Evolutionary conservation across 345 rosid species (phyloP).

Genomic region (Acer yangbiense): DNA sequence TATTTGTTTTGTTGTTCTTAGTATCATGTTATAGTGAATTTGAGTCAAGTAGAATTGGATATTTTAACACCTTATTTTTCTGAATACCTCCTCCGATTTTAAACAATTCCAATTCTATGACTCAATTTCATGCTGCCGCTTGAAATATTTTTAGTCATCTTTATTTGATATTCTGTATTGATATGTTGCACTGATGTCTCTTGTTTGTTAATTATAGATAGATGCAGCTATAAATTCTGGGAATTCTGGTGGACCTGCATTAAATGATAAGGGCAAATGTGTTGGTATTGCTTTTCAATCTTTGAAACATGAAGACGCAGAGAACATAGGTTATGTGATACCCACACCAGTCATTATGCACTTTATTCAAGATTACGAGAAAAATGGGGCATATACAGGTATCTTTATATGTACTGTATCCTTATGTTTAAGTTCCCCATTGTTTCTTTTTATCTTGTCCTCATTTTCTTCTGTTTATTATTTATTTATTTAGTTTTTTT

Average conservation of each 20-base stretch:
- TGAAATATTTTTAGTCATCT: background rate
- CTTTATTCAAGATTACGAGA: conserved; percentile 86
- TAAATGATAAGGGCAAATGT: conserved; percentile 84
- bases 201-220: conserved; percentile 48
- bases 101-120: background rate
- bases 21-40: background rate
- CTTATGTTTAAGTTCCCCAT: background rate
- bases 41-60: background rate
- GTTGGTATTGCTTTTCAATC: conserved; percentile 99
- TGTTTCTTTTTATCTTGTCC: background rate
- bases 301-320: conserved; percentile 88
- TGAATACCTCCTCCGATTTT: background rate
- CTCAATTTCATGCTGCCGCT: background rate
- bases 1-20: background rate
- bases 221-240: conserved; percentile 99
- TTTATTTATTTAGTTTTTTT: background rate
- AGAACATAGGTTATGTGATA: conserved; percentile 92
- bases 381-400: conserved; percentile 89
- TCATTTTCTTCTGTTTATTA: conserved; percentile 12
- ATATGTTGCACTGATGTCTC: background rate
- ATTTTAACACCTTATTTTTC: background rate
- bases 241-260: conserved; percentile 98
- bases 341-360: conserved; percentile 93
- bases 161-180: background rate
- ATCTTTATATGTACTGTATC: background rate